phyloP scores from a whole-genome alignment of 2,329 filamentous ascomycete species.

The Monosporascus sp. region DNA sequence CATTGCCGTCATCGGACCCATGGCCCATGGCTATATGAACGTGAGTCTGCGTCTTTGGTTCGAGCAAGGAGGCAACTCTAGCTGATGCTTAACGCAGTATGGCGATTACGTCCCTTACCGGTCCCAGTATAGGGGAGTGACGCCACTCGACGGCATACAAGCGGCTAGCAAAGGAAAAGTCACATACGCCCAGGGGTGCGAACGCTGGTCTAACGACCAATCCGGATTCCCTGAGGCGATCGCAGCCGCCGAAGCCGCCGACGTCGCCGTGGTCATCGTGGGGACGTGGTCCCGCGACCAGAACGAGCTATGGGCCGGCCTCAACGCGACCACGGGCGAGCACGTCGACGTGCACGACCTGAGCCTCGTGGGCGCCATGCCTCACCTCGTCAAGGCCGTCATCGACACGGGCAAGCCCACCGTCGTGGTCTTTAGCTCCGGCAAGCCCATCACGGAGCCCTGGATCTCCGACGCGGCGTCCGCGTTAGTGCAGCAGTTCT shows the following conservation, averaged over 20 bases:
- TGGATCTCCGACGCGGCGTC: slow-evolving; percentile 64
- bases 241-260: slow-evolving; percentile 58
- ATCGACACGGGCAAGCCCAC: slow-evolving; percentile 63
- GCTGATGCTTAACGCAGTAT: slow-evolving; percentile 39
- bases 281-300: slow-evolving; percentile 74
- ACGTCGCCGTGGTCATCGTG: slow-evolving; percentile 68
- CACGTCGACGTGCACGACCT: slow-evolving; percentile 62
- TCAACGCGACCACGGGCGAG: slow-evolving; percentile 72
- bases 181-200: slow-evolving; percentile 64
- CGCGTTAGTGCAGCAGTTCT: slow-evolving; percentile 69
- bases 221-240: slow-evolving; percentile 63
- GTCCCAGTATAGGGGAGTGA: slow-evolving; percentile 60
- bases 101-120: slow-evolving; percentile 68
- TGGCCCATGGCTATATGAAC: slow-evolving; percentile 67
- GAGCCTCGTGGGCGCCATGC: slow-evolving; percentile 65
- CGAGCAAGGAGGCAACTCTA: slow-evolving; percentile 19
- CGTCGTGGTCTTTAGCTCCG: slow-evolving; percentile 61
- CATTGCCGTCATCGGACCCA: slow-evolving; percentile 69
- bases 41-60: slow-evolving; percentile 33
- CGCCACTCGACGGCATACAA: slow-evolving; percentile 63
- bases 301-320: slow-evolving; percentile 60
- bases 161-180: slow-evolving; percentile 54
- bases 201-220: slow-evolving; percentile 66
- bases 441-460: slow-evolving; percentile 67
- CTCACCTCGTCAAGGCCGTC: slow-evolving; percentile 59